Conservation (phyloP, 306 rosid genomes). For the Lathyrus tuberosus region DNA sequence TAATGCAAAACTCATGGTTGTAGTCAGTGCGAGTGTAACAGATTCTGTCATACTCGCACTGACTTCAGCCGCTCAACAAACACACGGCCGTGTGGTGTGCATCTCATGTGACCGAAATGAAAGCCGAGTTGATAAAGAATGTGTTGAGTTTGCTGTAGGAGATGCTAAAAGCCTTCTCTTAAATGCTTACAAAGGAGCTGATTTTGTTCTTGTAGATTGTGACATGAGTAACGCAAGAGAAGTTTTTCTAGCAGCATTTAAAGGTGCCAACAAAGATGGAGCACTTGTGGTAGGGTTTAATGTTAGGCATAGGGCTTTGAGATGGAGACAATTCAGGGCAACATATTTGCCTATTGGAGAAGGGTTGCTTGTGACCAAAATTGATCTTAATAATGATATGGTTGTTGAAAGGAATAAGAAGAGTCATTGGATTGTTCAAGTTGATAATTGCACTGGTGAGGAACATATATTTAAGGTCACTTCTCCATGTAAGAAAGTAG, state of each 20-base stretch:
- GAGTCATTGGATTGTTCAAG: constrained; percentile 55
- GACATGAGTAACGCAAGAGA: constrained; percentile 43
- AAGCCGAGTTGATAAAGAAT: constrained; percentile 31
- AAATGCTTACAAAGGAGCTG: constrained; percentile 49
- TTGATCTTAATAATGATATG: background rate
- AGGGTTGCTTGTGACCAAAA: constrained; percentile 51
- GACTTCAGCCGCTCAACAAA: constrained; percentile 54
- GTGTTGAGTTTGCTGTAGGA: constrained; percentile 49
- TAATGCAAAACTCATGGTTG: constrained; percentile 50
- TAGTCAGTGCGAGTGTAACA: constrained; percentile 23
- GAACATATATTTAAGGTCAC: constrained; percentile 58
- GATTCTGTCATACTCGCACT: constrained; percentile 39
- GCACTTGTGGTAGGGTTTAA: constrained; percentile 55
- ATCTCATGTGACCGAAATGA: constrained; percentile 19
- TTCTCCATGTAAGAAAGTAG: constrained; percentile 35
- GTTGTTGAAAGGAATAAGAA: constrained; percentile 30
- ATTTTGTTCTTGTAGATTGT: constrained; percentile 64
- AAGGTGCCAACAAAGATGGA: constrained; percentile 41
- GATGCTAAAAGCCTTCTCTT: constrained; percentile 41
- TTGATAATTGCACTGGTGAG: constrained; percentile 55
- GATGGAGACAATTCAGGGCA: constrained; percentile 45
- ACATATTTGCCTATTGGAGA: constrained; percentile 61
- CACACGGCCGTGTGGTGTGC: constrained; percentile 52
- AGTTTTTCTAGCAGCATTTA: constrained; percentile 47
- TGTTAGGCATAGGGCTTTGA: constrained; percentile 44